These are phyloP conservation scores for Cicer yamashitae DNA, from an alignment of 306 rosid species.

Conservation along the genomic window DNA sequence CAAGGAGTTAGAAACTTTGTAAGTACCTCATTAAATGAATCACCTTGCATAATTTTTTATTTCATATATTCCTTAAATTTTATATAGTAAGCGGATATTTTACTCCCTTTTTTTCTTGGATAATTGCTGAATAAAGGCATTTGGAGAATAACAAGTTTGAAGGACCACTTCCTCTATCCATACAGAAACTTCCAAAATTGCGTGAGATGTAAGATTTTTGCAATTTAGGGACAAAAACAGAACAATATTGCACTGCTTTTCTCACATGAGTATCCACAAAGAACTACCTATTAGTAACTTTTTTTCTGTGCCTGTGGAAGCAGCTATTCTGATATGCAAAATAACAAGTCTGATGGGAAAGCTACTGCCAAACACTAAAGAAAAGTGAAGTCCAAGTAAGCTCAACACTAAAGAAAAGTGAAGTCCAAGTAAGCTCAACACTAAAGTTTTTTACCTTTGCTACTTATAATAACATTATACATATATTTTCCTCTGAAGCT, in stretches of 20 bases:
- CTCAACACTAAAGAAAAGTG: slow-evolving; percentile 38
- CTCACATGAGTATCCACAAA: not conserved
- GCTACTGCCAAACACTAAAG: slow-evolving; percentile 39
- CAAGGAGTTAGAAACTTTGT: slow-evolving; percentile 70
- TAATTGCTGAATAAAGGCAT: slow-evolving; percentile 60
- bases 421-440: slow-evolving; percentile 53
- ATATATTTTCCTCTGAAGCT: not conserved
- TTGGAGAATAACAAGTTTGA: slow-evolving; percentile 78
- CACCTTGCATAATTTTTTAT: slow-evolving; percentile 20
- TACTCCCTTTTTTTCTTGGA: not conserved
- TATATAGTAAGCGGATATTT: slow-evolving; percentile 3
- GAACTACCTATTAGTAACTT: not conserved
- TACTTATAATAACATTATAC: not conserved
- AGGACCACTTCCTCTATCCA: slow-evolving; percentile 68
- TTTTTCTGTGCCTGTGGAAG: slow-evolving; percentile 4
- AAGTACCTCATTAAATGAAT: slow-evolving; percentile 44
- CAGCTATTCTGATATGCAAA: slow-evolving; percentile 49
- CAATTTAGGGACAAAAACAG: not conserved
- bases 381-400: too few relatives aligned
- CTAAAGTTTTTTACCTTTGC: not conserved
- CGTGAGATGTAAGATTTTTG: slow-evolving; percentile 68
- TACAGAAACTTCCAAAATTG: slow-evolving; percentile 56
- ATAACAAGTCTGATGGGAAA: slow-evolving; percentile 46
- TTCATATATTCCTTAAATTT: slow-evolving; percentile 30
- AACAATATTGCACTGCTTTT: not conserved